These are phyloP conservation scores for Talaromyces proteolyticus DNA, from an alignment of 495 filamentous ascomycete genomes.

Conservation along the genomic window DNA sequence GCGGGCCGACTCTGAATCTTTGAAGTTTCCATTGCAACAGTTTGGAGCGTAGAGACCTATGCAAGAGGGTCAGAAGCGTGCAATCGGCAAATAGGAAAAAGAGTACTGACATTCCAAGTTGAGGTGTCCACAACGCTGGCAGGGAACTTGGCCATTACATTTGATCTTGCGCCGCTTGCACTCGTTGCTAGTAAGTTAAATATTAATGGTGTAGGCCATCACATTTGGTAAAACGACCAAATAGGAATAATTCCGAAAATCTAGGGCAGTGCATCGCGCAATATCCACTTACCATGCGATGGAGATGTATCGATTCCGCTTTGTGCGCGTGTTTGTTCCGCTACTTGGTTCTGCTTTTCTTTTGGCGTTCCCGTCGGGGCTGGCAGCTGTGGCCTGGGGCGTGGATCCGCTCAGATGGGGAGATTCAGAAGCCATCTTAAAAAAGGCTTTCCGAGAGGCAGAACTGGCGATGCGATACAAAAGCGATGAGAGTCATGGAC, in stretches of 20 bases:
- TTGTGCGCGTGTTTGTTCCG: slow-evolving; percentile 44
- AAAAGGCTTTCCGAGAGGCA: slow-evolving; percentile 1
- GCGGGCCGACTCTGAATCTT: slow-evolving; percentile 64
- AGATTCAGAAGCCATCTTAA: slow-evolving; percentile 33
- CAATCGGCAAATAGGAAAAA: not conserved
- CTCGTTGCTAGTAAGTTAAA: slow-evolving; percentile 62
- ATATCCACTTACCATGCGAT: slow-evolving; percentile 67
- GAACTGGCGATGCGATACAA: slow-evolving; percentile 7
- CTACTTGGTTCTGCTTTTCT: slow-evolving; percentile 42
- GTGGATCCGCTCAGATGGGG: slow-evolving; percentile 20
- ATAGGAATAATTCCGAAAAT: not conserved
- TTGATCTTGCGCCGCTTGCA: slow-evolving; percentile 95
- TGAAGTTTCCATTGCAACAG: slow-evolving; percentile 76
- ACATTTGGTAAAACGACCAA: not conserved
- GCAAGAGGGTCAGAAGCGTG: not conserved
- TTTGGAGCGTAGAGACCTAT: slow-evolving; percentile 77
- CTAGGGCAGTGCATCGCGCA: not conserved
- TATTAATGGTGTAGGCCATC: not conserved
- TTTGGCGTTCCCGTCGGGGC: slow-evolving; percentile 29
- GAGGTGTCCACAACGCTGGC: slow-evolving; percentile 83
- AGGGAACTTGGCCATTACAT: slow-evolving; percentile 87
- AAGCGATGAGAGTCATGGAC: not conserved
- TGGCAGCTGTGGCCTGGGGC: slow-evolving; percentile 11
- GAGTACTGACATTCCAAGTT: slow-evolving; percentile 62
- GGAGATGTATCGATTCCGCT: slow-evolving; percentile 75